Conservation (phyloP, 139 green algal species). For the Chlorella vulgaris region DNA sequence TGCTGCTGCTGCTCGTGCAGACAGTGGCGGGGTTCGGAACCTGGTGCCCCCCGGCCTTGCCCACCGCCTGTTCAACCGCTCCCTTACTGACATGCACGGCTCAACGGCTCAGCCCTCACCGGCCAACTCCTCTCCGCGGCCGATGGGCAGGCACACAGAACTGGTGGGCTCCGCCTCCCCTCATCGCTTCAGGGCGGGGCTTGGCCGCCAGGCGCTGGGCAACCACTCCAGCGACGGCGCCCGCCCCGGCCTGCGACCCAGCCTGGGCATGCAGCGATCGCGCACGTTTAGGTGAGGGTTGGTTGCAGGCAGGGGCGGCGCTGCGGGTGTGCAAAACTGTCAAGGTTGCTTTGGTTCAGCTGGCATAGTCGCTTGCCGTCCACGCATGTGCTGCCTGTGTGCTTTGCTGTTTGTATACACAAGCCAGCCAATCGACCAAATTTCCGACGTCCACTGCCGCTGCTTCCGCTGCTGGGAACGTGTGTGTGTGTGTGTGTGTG, state of each 20-base stretch:
- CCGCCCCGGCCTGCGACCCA: neutral
- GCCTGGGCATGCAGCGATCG: slow-evolving; percentile 2
- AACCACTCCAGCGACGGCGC: neutral
- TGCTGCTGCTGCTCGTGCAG: neutral
- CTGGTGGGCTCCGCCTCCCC: neutral
- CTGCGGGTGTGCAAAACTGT: too few species aligned
- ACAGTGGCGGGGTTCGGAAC: too few species aligned
- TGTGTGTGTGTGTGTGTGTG: too few species aligned
- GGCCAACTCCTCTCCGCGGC: too few species aligned
- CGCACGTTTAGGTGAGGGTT: slow-evolving; percentile 20
- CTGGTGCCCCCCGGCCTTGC: neutral
- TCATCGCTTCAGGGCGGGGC: neutral
- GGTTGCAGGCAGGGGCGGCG: neutral
- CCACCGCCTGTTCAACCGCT: neutral
- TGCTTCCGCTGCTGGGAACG: too few species aligned
- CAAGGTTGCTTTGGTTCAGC: too few species aligned
- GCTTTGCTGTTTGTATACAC: too few species aligned
- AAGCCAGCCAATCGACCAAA: too few species aligned
- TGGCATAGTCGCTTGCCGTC: too few species aligned
- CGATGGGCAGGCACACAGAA: neutral
- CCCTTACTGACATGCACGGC: neutral
- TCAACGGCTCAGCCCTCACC: too few species aligned
- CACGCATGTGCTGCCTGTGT: too few species aligned
- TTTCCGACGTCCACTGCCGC: too few species aligned
- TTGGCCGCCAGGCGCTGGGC: neutral